Evolutionary conservation across 768 basidiomycete genomes (phyloP), one percentile per base, ranked within the genome.

Genomic region (Megacollybia marginata): DNA sequence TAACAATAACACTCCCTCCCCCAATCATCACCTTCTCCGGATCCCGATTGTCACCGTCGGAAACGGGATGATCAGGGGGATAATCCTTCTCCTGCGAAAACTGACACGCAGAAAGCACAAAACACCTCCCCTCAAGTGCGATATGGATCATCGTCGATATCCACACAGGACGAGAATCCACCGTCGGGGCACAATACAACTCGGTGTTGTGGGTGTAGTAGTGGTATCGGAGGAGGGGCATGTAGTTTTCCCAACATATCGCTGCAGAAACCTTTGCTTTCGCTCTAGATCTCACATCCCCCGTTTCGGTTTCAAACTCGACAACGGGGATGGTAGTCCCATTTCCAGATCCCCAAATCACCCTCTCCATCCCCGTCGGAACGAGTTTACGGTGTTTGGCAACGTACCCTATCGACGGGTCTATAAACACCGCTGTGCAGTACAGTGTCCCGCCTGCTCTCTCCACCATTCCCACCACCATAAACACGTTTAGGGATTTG

Each of bases 51-150:
- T 52, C 58, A 7, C 58, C 51, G 52, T 75, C 62, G 18, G 61
- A 63, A 5, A 77, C 70, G 28, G 77, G 60, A 52, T 80, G 74
- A 35, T 66, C 67, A 2, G 61, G 58, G 0, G 80, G 78, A 49
- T 73, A 82, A 57, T 82, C 74, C 59, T 70, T 69, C 54, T 75
- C 76, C 50, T 73, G 69, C 0, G 78, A 71, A 57, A 72, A 83
- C 56, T 83, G 79, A 48, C 78, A 82, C 4, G 80, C 81, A 12
- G 78, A 73, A 20, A 85, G 66, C 46, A 85, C 84, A 61, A 83
- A 83, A 63, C 81, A 83, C 20, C 84, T 74, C 9, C 84, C 84
- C 59, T 85, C 83, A 33, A 80, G 63, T 1, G 83, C 82, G 45
- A 85, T 80, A 55, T 82, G 82, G 20, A 64, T 57, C 79, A 84